Base-by-base conservation (phyloP, 306 rosid genomes). In the Trichosanthes cucumerina region DNA sequence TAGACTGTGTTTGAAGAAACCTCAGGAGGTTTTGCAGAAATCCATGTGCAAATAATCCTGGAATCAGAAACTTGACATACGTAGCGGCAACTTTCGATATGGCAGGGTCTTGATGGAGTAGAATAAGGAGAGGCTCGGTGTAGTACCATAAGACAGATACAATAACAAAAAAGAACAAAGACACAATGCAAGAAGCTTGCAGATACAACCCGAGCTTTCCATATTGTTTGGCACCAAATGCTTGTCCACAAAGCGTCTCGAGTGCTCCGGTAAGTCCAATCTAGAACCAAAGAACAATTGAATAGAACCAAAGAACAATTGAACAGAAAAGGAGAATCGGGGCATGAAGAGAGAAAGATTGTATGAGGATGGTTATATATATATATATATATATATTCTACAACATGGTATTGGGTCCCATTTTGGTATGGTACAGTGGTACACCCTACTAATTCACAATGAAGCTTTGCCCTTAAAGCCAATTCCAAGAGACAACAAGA, bases 191-290 rank as follows among this genome's bases (percentile, higher is more conserved):
- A 11, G 92, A 86, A 47, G 93, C 81, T 86, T 93, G 98, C n/a
- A 93, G 87, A 86, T 91, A 87, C 52, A 90, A 82, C 81, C 98
- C 98, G 81, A 93, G 38, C 83, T 69, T 50, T 28, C 88, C 80
- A 82, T 87, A 91, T 39, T 78, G 81, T 77, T 84, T 71, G 78
- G 97, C 90, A 0, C 96, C 98, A 83, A 85, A 91, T 64, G 88
- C 93, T 83, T 93, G 97, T 52, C 97, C 98, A 33, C 98, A 93
- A 0, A 91, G 88, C 44, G 96, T 93, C 86, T 91, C 97, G 23
- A 93, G 85, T 71, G 96, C 89, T 75, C 98, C 98, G 79, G 96
- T 93, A 63, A 88, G 85, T 19, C 96, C 98, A 78, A 90, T 78
- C 97, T 93, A 38, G 49, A 62, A 58, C 24, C 70, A 63, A 1